Evolutionary conservation across 1,284 basidiomycete species (phyloP).

Genomic region (Malassezia slooffiae): DNA sequence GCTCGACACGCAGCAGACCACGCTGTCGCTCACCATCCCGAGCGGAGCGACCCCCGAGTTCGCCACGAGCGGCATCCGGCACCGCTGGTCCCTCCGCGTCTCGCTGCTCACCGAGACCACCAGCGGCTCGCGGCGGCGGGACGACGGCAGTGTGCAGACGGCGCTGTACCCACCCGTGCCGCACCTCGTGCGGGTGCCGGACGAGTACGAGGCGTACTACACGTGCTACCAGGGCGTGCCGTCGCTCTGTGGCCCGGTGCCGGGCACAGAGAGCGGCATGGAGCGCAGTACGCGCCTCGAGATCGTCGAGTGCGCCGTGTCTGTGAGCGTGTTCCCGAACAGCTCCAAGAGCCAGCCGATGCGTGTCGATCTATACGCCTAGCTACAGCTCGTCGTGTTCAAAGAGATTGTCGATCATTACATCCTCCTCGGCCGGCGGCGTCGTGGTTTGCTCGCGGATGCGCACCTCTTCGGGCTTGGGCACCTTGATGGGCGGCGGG

Average conservation of each 20-base stretch:
- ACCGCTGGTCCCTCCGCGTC: conserved; percentile 33
- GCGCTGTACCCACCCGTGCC: conserved; percentile 18
- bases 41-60: conserved; percentile 39
- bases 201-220: conserved; percentile 37
- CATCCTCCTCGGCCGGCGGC: not conserved
- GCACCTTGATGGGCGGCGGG: not conserved
- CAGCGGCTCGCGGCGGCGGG: not conserved
- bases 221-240: conserved; percentile 20
- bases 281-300: conserved; percentile 17
- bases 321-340: conserved; percentile 32
- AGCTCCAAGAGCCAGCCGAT: conserved; percentile 26
- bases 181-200: conserved; percentile 23
- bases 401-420: not conserved
- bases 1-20: conserved; percentile 30
- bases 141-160: conserved; percentile 7
- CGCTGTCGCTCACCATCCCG: conserved; percentile 30
- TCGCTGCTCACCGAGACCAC: conserved; percentile 31
- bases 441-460: too few species aligned
- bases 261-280: not conserved
- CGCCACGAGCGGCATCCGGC: conserved; percentile 33
- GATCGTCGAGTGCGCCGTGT: conserved; percentile 42
- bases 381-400: conserved; percentile 3
- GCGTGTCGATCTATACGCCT: conserved; percentile 29
- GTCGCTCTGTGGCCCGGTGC: conserved; percentile 8
- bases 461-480: not conserved